Percentiles rank a stretch among this genome's conserved stretches.
Conservation (phyloP, 352 stramenopile species). For the Phytopythium montanum region DNA sequence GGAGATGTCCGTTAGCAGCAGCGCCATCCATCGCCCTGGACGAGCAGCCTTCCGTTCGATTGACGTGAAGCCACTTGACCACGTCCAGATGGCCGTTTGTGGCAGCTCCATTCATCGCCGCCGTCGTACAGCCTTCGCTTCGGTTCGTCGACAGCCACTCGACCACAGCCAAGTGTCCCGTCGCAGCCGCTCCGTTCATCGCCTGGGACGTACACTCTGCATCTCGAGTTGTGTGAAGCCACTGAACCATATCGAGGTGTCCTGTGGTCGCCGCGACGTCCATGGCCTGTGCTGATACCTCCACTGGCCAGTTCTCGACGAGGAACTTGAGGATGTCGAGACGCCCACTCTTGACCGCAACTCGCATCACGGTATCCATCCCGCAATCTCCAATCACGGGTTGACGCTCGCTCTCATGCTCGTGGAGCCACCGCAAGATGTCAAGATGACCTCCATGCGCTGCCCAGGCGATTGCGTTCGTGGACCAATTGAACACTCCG, state of each 20-base stretch:
- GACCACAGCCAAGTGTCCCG: constrained; percentile 23
- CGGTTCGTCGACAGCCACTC: constrained; percentile 5
- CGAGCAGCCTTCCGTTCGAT: background rate
- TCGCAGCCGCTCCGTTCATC: constrained; percentile 23
- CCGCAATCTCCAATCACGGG: background rate
- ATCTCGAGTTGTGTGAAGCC: constrained; percentile 17
- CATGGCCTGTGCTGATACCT: constrained; percentile 19
- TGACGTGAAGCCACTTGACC: background rate
- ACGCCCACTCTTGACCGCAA: constrained; percentile 18
- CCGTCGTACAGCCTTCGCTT: background rate
- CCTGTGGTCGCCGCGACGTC: constrained; percentile 18
- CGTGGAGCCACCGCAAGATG: constrained; percentile 31
- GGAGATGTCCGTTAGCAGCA: background rate
- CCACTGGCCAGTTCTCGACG: constrained; percentile 22
- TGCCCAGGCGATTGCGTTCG: background rate
- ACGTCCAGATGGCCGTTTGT: background rate
- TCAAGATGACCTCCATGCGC: constrained; percentile 13
- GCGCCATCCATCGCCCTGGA: constrained; percentile 1
- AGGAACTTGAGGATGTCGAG: constrained; percentile 32
- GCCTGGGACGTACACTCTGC: constrained; percentile 26
- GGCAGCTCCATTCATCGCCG: background rate
- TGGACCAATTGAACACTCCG: background rate
- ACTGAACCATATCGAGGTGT: constrained; percentile 24
- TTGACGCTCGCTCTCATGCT: constrained; percentile 10
- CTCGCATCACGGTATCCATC: constrained; percentile 20